A percentile compares a stretch with the other conserved stretches of the same genome.
Conservation (phyloP, 306 rosid genomes). For the Malus sylvestris region DNA sequence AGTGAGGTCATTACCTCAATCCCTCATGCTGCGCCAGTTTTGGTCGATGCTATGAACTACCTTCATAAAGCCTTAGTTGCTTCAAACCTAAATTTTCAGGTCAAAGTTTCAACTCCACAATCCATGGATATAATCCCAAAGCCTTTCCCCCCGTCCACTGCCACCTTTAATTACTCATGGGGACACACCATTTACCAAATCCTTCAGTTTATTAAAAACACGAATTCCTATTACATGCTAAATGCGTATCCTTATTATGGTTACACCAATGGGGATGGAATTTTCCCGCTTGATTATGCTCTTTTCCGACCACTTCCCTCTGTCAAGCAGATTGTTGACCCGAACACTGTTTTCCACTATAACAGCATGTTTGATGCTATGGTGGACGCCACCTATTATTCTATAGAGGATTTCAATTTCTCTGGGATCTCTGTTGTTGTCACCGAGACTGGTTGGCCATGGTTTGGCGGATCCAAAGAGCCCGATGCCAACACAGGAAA, state of each 20-base stretch:
- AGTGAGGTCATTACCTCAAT: constrained; percentile 74
- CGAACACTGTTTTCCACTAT: constrained; percentile 75
- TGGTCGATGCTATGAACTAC: constrained; percentile 79
- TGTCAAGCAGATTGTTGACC: constrained; percentile 91
- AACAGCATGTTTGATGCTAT: constrained; percentile 89
- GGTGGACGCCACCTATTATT: constrained; percentile 87
- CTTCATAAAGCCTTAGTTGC: constrained; percentile 78
- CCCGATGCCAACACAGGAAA: constrained; percentile 69
- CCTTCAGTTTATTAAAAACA: constrained; percentile 70
- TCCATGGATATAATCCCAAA: constrained; percentile 72
- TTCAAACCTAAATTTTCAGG: constrained; percentile 55
- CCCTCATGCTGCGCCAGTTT: constrained; percentile 66
- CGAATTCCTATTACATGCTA: constrained; percentile 71
- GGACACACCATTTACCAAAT: constrained; percentile 57
- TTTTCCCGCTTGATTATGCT: constrained; percentile 86
- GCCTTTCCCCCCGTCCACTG: constrained; percentile 86
- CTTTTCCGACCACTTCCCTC: constrained; percentile 70
- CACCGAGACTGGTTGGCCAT: constrained; percentile 91
- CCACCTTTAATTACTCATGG: constrained; percentile 64
- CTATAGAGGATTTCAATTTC: constrained; percentile 63
- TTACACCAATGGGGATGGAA: constrained; percentile 60
- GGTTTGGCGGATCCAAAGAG: constrained; percentile 65
- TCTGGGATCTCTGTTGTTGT: constrained; percentile 63
- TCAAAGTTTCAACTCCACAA: constrained; percentile 80
- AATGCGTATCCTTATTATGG: constrained; percentile 75